A percentile compares a stretch with the other conserved stretches of the same genome.
Conservation (phyloP, 140 eudicot genomes). For the Senecio squalidus region DNA sequence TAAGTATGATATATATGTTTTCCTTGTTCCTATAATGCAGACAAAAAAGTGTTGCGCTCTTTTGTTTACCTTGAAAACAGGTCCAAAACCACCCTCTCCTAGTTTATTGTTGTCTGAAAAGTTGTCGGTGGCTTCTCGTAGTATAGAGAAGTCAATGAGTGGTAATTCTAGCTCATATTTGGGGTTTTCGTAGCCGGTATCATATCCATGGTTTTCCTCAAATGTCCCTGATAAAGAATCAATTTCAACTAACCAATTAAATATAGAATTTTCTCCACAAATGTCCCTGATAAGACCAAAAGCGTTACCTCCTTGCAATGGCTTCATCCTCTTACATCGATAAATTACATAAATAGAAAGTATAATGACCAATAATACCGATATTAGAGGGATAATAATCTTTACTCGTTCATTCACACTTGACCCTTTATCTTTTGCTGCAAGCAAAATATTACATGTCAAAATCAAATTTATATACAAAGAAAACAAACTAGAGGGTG, state of each 20-base stretch:
- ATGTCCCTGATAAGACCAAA: background rate
- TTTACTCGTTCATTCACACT: slow-evolving; percentile 9
- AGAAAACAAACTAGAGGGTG: background rate
- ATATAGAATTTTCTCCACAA: too few species aligned
- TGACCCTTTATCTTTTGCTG: slow-evolving; percentile 27
- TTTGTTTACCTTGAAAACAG: slow-evolving; percentile 31
- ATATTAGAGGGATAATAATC: slow-evolving; percentile 12
- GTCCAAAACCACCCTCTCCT: slow-evolving; percentile 46
- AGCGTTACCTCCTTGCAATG: slow-evolving; percentile 18
- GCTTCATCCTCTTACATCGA: slow-evolving; percentile 15
- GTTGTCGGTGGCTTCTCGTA: slow-evolving; percentile 25
- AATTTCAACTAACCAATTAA: background rate
- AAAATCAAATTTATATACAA: background rate
- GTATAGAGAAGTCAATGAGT: slow-evolving; percentile 16
- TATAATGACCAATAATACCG: slow-evolving; percentile 16
- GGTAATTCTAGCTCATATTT: slow-evolving; percentile 28
- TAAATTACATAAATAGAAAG: slow-evolving; percentile 7
- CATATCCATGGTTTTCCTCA: slow-evolving; percentile 13
- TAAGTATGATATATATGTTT: background rate
- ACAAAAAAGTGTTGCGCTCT: background rate
- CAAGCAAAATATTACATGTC: too few species aligned
- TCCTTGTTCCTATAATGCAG: too few species aligned
- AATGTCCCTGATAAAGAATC: slow-evolving; percentile 9
- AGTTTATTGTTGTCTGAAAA: slow-evolving; percentile 33
- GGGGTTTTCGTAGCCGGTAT: slow-evolving; percentile 3